Conservation (phyloP, 129 eudicot genomes). For the Heracleum sosnowskyi region DNA sequence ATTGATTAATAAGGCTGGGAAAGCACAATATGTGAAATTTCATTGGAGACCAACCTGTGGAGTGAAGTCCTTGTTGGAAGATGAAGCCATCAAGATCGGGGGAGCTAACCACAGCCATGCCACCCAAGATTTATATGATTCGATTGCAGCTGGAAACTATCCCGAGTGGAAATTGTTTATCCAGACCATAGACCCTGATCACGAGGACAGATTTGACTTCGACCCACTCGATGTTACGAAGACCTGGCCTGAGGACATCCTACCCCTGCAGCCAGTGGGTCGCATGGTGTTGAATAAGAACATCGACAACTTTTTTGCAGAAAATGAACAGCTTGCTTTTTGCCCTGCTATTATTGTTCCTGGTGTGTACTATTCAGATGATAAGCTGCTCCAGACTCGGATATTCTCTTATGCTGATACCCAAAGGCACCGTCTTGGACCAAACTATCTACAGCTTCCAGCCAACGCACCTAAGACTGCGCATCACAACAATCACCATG, state of each 20-base stretch:
- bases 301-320: constrained; percentile 80
- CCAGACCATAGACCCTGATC: constrained; percentile 66
- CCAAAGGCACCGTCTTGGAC: constrained; percentile 77
- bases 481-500: constrained; percentile 78
- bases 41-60: constrained; percentile 89
- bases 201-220: constrained; percentile 65
- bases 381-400: constrained; percentile 71
- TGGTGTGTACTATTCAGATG: constrained; percentile 67
- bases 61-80: constrained; percentile 52
- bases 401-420: constrained; percentile 70
- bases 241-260: constrained; percentile 81
- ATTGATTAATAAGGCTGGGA: constrained; percentile 60
- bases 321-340: constrained; percentile 78
- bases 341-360: constrained; percentile 70
- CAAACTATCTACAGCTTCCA: constrained; percentile 72
- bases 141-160: constrained; percentile 64
- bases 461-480: constrained; percentile 72
- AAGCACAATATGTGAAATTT: constrained; percentile 62
- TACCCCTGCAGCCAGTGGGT: constrained; percentile 80
- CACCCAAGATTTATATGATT: constrained; percentile 67
- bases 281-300: constrained; percentile 76
- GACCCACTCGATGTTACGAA: constrained; percentile 80
- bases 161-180: constrained; percentile 77
- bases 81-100: constrained; percentile 56
- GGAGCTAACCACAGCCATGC: constrained; percentile 84